Evolutionary conservation across 140 eudicot genomes (phyloP).

Genomic region (Ambrosia hybrid): DNA sequence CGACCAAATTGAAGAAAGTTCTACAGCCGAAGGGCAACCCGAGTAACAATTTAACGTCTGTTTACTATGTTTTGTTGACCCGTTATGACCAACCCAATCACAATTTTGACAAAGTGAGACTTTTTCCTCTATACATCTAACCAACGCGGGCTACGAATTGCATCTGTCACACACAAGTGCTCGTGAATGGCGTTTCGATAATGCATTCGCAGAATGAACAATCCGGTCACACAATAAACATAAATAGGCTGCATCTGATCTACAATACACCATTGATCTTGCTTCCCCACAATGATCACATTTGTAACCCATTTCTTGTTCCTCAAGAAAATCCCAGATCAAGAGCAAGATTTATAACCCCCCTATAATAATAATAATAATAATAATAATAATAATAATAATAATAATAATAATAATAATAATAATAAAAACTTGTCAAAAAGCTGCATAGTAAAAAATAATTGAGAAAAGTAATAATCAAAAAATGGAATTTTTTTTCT

Average conservation of each 20-base stretch:
- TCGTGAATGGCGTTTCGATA: conserved; percentile 79
- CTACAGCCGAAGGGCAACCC: conserved; percentile 88
- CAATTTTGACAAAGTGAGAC: conserved; percentile 86
- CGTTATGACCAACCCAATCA: conserved; percentile 62
- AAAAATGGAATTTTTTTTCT: neutral
- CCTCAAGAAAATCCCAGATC: conserved; percentile 21
- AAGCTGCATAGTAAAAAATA: conserved; percentile 29
- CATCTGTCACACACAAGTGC: conserved; percentile 86
- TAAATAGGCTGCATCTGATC: conserved; percentile 81
- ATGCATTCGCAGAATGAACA: conserved; percentile 90
- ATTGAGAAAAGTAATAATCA: conserved; percentile 12
- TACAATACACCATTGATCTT: conserved; percentile 81
- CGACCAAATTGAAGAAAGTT: conserved; percentile 81
- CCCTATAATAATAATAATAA: too few species aligned
- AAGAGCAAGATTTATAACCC: neutral
- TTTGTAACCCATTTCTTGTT: conserved; percentile 57
- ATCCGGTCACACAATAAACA: conserved; percentile 86
- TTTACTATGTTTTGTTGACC: conserved; percentile 55
- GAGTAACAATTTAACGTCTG: conserved; percentile 72
- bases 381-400: too few species aligned
- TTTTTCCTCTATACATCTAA: conserved; percentile 74
- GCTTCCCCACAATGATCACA: conserved; percentile 88
- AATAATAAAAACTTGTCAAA: conserved; percentile 1
- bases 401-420: too few species aligned
- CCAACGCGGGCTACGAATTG: conserved; percentile 74